phyloP scores from a whole-genome alignment of 306 rosid species.

The Astragalus glycyphyllos region DNA sequence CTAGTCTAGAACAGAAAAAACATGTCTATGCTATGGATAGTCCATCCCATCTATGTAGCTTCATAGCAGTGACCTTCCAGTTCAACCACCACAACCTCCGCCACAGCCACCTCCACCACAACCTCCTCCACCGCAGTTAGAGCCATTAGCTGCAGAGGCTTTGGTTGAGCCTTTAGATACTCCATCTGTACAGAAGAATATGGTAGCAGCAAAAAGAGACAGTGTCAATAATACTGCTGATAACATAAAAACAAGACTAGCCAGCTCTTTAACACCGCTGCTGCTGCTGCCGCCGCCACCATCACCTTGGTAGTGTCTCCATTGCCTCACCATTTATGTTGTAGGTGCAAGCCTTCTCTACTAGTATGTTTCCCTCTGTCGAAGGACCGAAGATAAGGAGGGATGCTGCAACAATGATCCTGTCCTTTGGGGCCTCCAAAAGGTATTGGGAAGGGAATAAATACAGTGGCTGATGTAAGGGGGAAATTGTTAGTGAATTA shows the following conservation, averaged over 20 bases:
- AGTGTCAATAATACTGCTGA: constrained; percentile 53
- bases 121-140: constrained; percentile 40
- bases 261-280: constrained; percentile 43
- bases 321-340: constrained; percentile 59
- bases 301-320: constrained; percentile 38
- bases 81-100: constrained; percentile 63
- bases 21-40: too few species aligned
- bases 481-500: not conserved
- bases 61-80: too few species aligned
- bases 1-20: too few species aligned
- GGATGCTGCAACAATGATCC: not conserved
- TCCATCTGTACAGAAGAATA: constrained; percentile 76
- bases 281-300: constrained; percentile 1
- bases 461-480: constrained; percentile 10
- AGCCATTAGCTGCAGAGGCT: constrained; percentile 43
- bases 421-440: constrained; percentile 26
- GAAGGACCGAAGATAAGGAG: constrained; percentile 11
- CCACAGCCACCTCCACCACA: constrained; percentile 57
- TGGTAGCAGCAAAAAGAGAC: constrained; percentile 51
- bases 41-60: too few species aligned
- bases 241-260: constrained; percentile 44
- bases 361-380: constrained; percentile 2
- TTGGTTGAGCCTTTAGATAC: constrained; percentile 51
- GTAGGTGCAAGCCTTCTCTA: not conserved
- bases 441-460: constrained; percentile 38